These are phyloP conservation scores for Maudiozyma turicensis DNA, from an alignment of 805 yeast genomes.

Conservation along the genomic window DNA sequence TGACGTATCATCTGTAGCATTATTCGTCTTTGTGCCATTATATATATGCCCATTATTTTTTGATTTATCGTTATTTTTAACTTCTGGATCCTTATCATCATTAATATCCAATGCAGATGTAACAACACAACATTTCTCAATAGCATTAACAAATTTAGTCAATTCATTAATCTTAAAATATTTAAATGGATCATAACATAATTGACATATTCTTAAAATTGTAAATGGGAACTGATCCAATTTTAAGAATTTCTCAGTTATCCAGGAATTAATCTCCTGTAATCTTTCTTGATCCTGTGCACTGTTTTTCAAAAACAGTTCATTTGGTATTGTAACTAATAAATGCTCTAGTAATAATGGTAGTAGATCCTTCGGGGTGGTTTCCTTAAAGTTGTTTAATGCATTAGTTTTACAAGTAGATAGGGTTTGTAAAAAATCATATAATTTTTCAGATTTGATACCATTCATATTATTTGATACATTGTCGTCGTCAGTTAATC, in stretches of 20 bases:
- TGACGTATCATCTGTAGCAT: not conserved
- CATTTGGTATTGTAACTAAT: constrained; percentile 3
- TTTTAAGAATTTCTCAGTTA: constrained; percentile 11
- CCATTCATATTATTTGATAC: constrained; percentile 18
- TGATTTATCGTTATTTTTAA: not conserved
- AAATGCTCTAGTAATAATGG: constrained; percentile 1
- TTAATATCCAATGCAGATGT: constrained; percentile 8
- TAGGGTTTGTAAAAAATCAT: constrained; percentile 2
- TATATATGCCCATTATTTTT: not conserved
- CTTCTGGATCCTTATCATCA: not conserved
- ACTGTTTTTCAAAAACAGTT: not conserved
- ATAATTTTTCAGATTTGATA: constrained; percentile 13
- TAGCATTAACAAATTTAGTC: constrained; percentile 37
- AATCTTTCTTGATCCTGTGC: constrained; percentile 4
- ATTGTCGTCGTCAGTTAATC: not conserved
- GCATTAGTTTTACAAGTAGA: not conserved
- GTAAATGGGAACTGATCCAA: constrained; percentile 37
- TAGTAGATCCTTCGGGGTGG: not conserved
- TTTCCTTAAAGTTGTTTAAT: not conserved
- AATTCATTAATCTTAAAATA: constrained; percentile 29
- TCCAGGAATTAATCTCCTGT: constrained; percentile 5
- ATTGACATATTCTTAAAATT: constrained; percentile 37
- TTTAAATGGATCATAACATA: constrained; percentile 36
- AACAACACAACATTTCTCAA: constrained; percentile 27
- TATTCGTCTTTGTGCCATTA: no score